Conservation (phyloP, 257 asterid genomes). For the Solanum bulbocastanum region DNA sequence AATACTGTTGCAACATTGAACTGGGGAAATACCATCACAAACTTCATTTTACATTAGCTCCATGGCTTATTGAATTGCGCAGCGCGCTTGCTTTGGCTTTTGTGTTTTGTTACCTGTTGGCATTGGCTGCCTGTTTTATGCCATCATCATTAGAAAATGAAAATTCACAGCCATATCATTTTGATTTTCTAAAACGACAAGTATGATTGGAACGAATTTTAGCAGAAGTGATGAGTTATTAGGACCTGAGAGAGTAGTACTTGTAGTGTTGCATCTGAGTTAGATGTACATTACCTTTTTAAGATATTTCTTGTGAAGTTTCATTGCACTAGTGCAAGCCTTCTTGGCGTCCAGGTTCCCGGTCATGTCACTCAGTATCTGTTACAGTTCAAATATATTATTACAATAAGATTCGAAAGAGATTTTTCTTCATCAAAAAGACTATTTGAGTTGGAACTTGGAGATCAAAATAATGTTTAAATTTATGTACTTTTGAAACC, state of each 20-base stretch:
- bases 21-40: not conserved
- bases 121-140: not conserved
- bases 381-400: slow-evolving; percentile 1
- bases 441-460: not conserved
- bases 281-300: slow-evolving; percentile 37
- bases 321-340: slow-evolving; percentile 70
- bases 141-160: not conserved
- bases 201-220: not conserved
- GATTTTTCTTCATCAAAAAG: not conserved
- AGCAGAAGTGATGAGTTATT: too few species aligned
- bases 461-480: not conserved
- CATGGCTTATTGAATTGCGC: not conserved
- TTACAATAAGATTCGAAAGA: not conserved
- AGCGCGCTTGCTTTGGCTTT: not conserved
- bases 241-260: not conserved
- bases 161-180: not conserved
- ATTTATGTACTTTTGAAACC: not conserved
- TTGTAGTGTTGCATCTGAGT: not conserved
- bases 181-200: not conserved
- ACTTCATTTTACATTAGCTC: not conserved
- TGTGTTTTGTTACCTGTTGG: not conserved
- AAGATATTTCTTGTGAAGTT: slow-evolving; percentile 81
- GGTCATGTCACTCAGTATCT: slow-evolving; percentile 76
- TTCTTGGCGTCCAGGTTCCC: slow-evolving; percentile 77
- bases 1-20: not conserved